These are phyloP conservation scores for Camillea tinctor DNA, from an alignment of 2,329 filamentous ascomycete genomes.

Conservation along the genomic window DNA sequence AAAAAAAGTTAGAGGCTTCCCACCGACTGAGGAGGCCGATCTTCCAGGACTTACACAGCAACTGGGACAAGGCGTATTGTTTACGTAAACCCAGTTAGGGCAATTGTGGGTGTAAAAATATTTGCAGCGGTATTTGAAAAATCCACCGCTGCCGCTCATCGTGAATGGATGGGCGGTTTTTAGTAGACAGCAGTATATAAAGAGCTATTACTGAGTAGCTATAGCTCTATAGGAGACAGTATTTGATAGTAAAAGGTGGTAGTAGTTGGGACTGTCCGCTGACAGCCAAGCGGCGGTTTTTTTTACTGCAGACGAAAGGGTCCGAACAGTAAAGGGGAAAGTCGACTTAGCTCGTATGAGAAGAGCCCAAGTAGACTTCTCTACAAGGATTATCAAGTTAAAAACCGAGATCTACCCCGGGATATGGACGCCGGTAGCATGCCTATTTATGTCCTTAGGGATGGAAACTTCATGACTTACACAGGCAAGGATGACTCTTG, in stretches of 20 bases:
- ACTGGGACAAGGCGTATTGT: slow-evolving; percentile 47
- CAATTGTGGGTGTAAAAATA: slow-evolving; percentile 53
- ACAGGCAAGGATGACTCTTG: slow-evolving; percentile 10
- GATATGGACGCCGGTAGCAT: slow-evolving; percentile 20
- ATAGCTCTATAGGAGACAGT: slow-evolving; percentile 3
- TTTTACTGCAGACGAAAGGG: slow-evolving; percentile 18
- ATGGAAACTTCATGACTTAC: slow-evolving; percentile 6
- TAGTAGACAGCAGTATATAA: neutral
- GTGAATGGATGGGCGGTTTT: slow-evolving; percentile 4
- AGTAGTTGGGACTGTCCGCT: slow-evolving; percentile 27
- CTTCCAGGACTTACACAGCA: slow-evolving; percentile 44
- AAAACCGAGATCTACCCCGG: slow-evolving; percentile 18
- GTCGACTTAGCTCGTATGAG: slow-evolving; percentile 6
- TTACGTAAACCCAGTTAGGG: slow-evolving; percentile 54
- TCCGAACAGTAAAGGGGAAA: slow-evolving; percentile 19
- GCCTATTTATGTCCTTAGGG: slow-evolving; percentile 22
- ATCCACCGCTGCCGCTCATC: slow-evolving; percentile 44
- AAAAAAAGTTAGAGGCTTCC: slow-evolving; percentile 12
- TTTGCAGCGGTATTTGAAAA: slow-evolving; percentile 56
- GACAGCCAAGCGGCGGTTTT: slow-evolving; percentile 28
- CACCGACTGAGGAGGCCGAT: slow-evolving; percentile 2
- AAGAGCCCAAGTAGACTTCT: slow-evolving; percentile 9
- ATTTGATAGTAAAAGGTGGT: slow-evolving; percentile 2
- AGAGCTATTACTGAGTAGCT: neutral
- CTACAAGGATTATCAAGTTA: slow-evolving; percentile 16